Evolutionary conservation across 2,329 filamentous ascomycete species (phyloP), one percentile per base, ranked within the genome.

Genomic region (Diaporthe aspalathi): DNA sequence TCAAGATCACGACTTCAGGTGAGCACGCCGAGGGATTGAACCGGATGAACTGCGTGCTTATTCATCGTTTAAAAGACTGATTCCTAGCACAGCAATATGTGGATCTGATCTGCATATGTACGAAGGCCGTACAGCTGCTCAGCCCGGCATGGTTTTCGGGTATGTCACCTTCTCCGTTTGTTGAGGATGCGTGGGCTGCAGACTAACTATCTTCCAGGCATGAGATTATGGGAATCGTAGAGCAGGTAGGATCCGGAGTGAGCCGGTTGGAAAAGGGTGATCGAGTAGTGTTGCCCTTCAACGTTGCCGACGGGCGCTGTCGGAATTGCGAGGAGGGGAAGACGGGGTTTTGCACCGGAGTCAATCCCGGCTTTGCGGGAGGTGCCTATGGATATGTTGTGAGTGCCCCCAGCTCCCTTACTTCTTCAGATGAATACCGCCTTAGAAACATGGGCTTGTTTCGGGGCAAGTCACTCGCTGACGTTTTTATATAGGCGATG

Each of bases 201-300:
- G 5, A 6, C 56, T 57, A 53, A 70, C 3, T n/a, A 24, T 11
- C 20, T 0, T 29, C 11, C 4, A 83, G 83, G 5, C 89, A 91
- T 75, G 89, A 90, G 74, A 89, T 89, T 74, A 89, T 89, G 88
- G 89, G 88, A 1, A 84, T 88, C 27, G 81, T 90, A 0, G 82
- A 86, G 49, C 84, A 90, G 73, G 76, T 86, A 0, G 89, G 90
- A 1, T 76, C 83, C 3, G 90, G 89, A 7, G 89, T 91, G 0
- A 90, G 88, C 0, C 80, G 90, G 0, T 78, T 91, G 20, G 87
- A 91, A 75, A 88, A 89, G 74, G 89, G 89, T 3, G 89, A 92
- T 73, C 85, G 89, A 1, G 87, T 92, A 5, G 89, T 91, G 2
- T 85, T 91, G 78, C 89, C 90, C 0, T 91, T 91, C 81, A 91